phyloP scores from a whole-genome alignment of 805 yeast species.

The Zygoascus ofunaensis region DNA sequence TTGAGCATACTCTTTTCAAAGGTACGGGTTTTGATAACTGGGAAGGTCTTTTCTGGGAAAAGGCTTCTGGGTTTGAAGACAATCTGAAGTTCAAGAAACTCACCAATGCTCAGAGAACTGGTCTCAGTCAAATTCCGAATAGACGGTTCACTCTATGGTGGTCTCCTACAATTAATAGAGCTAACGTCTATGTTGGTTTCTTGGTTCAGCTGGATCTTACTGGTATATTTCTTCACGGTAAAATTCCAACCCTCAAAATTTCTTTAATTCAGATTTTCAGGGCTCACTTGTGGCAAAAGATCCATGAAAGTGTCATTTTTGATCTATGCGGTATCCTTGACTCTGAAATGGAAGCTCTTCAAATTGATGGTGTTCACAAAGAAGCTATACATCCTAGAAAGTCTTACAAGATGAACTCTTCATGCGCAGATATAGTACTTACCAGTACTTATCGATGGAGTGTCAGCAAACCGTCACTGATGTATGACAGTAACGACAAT shows the following conservation, averaged over 20 bases:
- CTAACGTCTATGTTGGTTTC: conserved; percentile 96
- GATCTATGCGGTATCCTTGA: conserved; percentile 91
- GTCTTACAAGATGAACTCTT: conserved; percentile 93
- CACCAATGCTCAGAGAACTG: conserved; percentile 96
- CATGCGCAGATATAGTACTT: conserved; percentile 82
- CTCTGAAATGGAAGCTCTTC: conserved; percentile 71
- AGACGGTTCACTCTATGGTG: conserved; percentile 97
- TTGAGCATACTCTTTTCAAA: conserved; percentile 89
- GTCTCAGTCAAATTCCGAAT: conserved; percentile 94
- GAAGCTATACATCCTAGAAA: conserved; percentile 94
- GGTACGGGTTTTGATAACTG: conserved; percentile 97
- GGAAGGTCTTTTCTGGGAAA: conserved; percentile 99
- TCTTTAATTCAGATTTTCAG: conserved; percentile 93
- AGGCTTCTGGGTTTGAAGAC: conserved; percentile 94
- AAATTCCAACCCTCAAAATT: conserved; percentile 92
- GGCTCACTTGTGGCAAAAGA: conserved; percentile 98
- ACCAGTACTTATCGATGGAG: conserved; percentile 74
- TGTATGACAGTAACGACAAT: conserved; percentile 61
- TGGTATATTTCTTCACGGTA: conserved; percentile 95
- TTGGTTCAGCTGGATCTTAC: conserved; percentile 92
- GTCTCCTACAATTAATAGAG: conserved; percentile 98
- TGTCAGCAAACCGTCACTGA: conserved; percentile 62
- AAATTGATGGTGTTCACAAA: conserved; percentile 78
- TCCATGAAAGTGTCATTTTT: conserved; percentile 89
- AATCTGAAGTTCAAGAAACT: conserved; percentile 87